A percentile compares a stretch with the other conserved stretches of the same genome.
Conservation (phyloP, 495 filamentous ascomycete genomes). For the Neurospora sp. region DNA sequence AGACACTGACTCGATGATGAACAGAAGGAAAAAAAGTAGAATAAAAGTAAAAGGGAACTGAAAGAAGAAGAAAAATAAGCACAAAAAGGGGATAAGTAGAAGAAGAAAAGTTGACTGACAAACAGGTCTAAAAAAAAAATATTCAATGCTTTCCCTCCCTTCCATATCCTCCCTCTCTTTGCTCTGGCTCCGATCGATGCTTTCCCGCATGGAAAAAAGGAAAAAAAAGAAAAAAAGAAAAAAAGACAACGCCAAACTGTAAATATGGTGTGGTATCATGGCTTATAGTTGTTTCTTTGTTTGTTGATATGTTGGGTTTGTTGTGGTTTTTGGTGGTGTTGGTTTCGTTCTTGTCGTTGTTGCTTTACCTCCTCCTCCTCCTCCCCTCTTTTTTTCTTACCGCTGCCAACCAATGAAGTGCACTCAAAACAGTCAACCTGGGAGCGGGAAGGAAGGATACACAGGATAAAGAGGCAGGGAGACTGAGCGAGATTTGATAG, state of each 20-base stretch:
- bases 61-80: slow-evolving; percentile 1
- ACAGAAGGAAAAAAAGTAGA: slow-evolving; percentile 8
- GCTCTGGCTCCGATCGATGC: not conserved
- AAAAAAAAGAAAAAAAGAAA: not conserved
- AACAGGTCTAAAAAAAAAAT: not conserved
- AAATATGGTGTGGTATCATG: slow-evolving; percentile 31
- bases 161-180: not conserved
- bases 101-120: not conserved
- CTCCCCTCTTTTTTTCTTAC: not conserved
- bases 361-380: not conserved
- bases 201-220: not conserved
- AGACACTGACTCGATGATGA: not conserved
- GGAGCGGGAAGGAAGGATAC: not conserved
- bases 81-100: not conserved
- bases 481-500: not conserved
- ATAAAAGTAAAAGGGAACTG: slow-evolving; percentile 7
- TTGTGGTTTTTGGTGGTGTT: not conserved
- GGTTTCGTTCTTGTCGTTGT: not conserved
- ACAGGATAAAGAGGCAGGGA: not conserved
- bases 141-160: not conserved
- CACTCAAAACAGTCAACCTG: not conserved
- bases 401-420: not conserved
- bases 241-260: slow-evolving; percentile 11
- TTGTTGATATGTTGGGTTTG: not conserved
- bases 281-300: not conserved